Conservation (phyloP, 192 early-diverging fungal species). For the Oehlia diaphana region DNA sequence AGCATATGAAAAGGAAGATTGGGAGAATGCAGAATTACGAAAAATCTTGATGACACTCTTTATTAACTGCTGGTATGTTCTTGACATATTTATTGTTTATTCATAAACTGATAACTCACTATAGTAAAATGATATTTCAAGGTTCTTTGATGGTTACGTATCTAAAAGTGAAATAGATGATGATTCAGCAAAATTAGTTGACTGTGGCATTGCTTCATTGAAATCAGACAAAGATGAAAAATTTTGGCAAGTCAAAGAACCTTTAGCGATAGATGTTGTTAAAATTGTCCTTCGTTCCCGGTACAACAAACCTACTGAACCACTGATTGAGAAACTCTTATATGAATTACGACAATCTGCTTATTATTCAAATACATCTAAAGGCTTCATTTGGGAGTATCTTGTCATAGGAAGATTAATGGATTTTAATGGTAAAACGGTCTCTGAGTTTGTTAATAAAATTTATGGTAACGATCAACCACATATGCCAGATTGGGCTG, state of each 20-base stretch:
- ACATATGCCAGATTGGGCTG: background rate
- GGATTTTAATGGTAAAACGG: background rate
- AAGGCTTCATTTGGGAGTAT: background rate
- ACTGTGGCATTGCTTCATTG: background rate
- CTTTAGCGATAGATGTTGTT: background rate
- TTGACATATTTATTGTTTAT: too few relatives aligned
- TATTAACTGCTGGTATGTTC: too few relatives aligned
- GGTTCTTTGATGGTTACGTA: too few relatives aligned
- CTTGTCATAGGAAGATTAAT: background rate
- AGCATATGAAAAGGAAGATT: too few relatives aligned
- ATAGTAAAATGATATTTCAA: too few relatives aligned
- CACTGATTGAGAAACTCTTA: background rate
- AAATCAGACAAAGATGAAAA: too few relatives aligned
- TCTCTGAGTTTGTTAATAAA: background rate
- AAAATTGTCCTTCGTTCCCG: background rate
- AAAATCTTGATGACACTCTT: too few relatives aligned
- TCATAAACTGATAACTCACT: too few relatives aligned
- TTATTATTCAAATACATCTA: slow-evolving; percentile 5
- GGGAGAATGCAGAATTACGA: too few relatives aligned
- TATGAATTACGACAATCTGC: background rate
- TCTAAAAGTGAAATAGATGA: too few relatives aligned
- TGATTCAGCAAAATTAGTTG: too few relatives aligned
- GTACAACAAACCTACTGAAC: background rate
- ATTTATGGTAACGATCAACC: background rate
- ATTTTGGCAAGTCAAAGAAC: background rate